Evolutionary conservation across 768 basidiomycete genomes (phyloP).

Genomic region (Pulveroboletus ravenelii): DNA sequence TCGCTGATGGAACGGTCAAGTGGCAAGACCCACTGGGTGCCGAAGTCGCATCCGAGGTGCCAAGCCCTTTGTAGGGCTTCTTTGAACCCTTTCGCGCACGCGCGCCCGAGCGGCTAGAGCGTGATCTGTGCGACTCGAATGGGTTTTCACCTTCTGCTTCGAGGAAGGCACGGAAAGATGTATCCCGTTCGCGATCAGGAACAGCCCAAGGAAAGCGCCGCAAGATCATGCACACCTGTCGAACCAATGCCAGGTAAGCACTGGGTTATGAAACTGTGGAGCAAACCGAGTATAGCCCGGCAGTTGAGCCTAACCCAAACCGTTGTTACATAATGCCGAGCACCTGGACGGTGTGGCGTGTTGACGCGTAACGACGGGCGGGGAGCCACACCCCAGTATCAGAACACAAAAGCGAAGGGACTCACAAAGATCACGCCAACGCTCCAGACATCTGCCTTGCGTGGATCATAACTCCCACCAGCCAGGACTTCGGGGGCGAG

Average conservation of each 20-base stretch:
- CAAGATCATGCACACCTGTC: constrained; percentile 79
- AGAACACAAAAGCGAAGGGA: not conserved
- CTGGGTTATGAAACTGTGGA: constrained; percentile 1
- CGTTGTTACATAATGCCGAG: not conserved
- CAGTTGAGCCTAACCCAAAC: not conserved
- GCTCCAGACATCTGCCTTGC: constrained; percentile 98
- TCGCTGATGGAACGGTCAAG: constrained; percentile 5
- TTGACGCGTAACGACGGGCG: not conserved
- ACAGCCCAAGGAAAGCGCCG: constrained; percentile 99
- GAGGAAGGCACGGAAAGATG: constrained; percentile 88
- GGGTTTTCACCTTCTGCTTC: constrained; percentile 82
- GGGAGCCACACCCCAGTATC: not conserved
- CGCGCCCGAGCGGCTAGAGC: constrained; percentile 8
- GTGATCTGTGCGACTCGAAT: constrained; percentile 30
- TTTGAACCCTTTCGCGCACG: constrained; percentile 6
- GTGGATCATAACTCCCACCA: constrained; percentile 82
- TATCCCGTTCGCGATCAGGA: constrained; percentile 90
- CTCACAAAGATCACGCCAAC: constrained; percentile 94
- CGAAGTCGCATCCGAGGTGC: not conserved
- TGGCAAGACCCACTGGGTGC: not conserved
- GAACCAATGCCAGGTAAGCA: constrained; percentile 8
- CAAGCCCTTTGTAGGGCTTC: constrained; percentile 1
- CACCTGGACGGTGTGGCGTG: not conserved
- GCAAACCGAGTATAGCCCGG: constrained; percentile 1
- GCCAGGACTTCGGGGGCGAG: constrained; percentile 92